These are phyloP conservation scores for Ascosphaera acerosa DNA, from an alignment of 2,329 filamentous ascomycete genomes.

Conservation along the genomic window DNA sequence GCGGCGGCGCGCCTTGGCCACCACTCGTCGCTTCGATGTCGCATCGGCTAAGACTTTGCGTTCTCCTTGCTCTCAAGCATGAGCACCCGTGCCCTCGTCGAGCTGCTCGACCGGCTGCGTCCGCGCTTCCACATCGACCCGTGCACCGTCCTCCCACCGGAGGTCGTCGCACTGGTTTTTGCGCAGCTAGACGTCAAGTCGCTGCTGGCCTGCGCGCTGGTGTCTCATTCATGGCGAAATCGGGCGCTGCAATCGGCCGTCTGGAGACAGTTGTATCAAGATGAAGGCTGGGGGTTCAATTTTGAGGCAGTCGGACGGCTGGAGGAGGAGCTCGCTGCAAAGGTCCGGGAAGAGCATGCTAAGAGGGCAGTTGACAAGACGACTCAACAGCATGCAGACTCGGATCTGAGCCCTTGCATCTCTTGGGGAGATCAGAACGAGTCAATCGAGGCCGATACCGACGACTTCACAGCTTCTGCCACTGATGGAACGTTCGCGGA, in stretches of 20 bases:
- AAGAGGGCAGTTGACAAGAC: no score
- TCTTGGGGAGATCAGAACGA: conserved; percentile 24
- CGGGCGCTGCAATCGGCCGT: conserved; percentile 60
- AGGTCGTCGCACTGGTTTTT: conserved; percentile 76
- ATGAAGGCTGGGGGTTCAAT: conserved; percentile 67
- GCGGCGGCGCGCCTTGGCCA: no score
- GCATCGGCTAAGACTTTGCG: conserved; percentile 49
- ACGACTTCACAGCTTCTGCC: no score
- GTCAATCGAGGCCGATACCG: conserved; percentile 20
- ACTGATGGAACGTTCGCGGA: no score
- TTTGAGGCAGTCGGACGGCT: conserved; percentile 37
- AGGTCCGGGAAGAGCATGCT: no score
- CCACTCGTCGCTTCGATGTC: no score
- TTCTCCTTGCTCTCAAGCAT: conserved; percentile 54
- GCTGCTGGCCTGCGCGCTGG: conserved; percentile 50
- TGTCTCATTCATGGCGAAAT: conserved; percentile 60
- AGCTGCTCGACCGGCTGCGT: conserved; percentile 55
- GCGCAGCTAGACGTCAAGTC: conserved; percentile 62
- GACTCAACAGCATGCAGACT: no score
- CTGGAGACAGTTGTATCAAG: conserved; percentile 61
- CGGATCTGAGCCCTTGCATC: no score
- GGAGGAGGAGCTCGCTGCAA: conserved; percentile 30
- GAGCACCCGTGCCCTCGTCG: conserved; percentile 52
- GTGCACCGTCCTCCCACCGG: conserved; percentile 56
- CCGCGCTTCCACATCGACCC: conserved; percentile 86